Base-by-base conservation (phyloP, 805 yeast species). In the Schwanniomyces pseudopolymorphus region DNA sequence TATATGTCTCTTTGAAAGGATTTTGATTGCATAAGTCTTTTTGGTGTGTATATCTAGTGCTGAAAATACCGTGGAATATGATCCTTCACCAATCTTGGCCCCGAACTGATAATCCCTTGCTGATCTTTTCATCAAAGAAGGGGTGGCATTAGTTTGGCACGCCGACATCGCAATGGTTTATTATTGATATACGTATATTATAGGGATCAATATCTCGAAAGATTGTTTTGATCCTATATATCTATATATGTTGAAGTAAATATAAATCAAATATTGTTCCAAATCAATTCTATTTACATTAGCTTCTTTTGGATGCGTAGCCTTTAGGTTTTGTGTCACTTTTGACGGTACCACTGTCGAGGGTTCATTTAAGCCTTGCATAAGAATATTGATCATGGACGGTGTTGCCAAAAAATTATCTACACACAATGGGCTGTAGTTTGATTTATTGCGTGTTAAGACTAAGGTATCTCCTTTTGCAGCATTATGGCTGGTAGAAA, bases 71-170 rank as follows among this genome's bases (percentile, higher is more conserved):
- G 95, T 89, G 9, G 98, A 91, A 62, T 92, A 94, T 6, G 97
- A 89, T 1, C 99, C 99, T 62, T 89, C 96, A 4, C 99, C 99
- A 20, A 94, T 79, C 38, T 86, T 83, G 14, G 88, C 83, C 8
- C 96, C 95, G 61, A 94, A 89, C 51, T 83, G 85, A 65, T 91
- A 94, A 61, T 94, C 99, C 53, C 84, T 81, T 10, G 89, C 95
- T 17, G 85, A 69, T 55, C 79, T 68, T 56, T 74, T 78, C 38
- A 10, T 40, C 21, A 25, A 42, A n/a, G 44, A 25, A 33, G 19
- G 27, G 19, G 38, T 27, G 19, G 33, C 33, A 33, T 39, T 39
- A 39, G 28, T 8, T 36, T 10, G 39, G 40, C n/a, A 13, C 20
- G 3, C 16, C 13, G 40, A 16, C 28, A 19, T 38, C 8, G 28